These are phyloP conservation scores for Aspergillus egyptiacus DNA, from an alignment of 495 filamentous ascomycete genomes.

Conservation along the genomic window DNA sequence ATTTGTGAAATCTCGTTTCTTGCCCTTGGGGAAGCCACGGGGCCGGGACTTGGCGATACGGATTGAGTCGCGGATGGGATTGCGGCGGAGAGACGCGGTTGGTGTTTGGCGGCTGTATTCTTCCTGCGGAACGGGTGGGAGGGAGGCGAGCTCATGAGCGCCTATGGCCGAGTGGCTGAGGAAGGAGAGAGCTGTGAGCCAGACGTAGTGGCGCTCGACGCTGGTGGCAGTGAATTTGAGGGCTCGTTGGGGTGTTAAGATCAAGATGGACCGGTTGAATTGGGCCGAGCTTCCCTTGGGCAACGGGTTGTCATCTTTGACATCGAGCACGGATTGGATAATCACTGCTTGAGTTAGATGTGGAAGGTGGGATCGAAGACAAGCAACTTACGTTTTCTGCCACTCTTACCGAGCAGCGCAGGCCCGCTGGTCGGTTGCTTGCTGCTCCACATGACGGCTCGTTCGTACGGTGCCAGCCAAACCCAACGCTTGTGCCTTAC, in stretches of 20 bases:
- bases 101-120: constrained; percentile 37
- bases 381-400: constrained; percentile 76
- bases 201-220: constrained; percentile 85
- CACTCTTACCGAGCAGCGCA: constrained; percentile 89
- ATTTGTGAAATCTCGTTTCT: constrained; percentile 35
- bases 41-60: constrained; percentile 77
- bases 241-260: constrained; percentile 86
- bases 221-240: constrained; percentile 89
- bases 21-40: constrained; percentile 42
- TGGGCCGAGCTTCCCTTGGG: constrained; percentile 61
- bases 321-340: constrained; percentile 94
- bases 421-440: constrained; percentile 87
- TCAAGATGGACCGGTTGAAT: constrained; percentile 92
- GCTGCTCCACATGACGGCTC: constrained; percentile 95
- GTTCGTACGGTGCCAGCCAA: constrained; percentile 94
- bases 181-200: constrained; percentile 92
- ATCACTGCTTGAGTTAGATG: constrained; percentile 52
- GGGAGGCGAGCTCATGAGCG: constrained; percentile 57
- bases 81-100: constrained; percentile 45
- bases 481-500: constrained; percentile 95
- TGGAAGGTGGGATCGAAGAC: background rate
- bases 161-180: constrained; percentile 77
- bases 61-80: constrained; percentile 84
- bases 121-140: constrained; percentile 50
- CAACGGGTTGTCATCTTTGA: constrained; percentile 86